phyloP scores from a whole-genome alignment of 2,329 filamentous ascomycete genomes.

The Stenocarpella maydis region DNA sequence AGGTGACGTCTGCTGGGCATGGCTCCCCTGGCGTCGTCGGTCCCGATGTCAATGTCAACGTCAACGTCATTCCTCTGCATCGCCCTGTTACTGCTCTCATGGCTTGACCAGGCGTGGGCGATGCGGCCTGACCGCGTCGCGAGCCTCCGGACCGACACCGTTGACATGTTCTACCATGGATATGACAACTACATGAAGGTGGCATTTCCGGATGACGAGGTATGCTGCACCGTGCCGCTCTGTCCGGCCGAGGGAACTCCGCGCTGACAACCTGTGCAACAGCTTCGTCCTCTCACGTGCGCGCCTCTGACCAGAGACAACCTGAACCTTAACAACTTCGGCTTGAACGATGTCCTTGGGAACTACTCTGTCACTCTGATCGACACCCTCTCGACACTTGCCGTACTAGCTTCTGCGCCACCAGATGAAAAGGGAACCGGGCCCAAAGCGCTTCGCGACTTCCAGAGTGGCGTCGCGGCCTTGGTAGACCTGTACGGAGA shows the following conservation, averaged over 20 bases:
- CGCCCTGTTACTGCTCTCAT: slow-evolving; percentile 48
- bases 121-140: slow-evolving; percentile 66
- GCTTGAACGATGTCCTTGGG: slow-evolving; percentile 92
- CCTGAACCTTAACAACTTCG: slow-evolving; percentile 79
- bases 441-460: slow-evolving; percentile 72
- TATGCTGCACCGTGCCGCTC: slow-evolving; percentile 42
- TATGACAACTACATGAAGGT: slow-evolving; percentile 94
- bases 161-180: slow-evolving; percentile 94
- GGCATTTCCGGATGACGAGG: slow-evolving; percentile 95
- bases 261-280: slow-evolving; percentile 28
- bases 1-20: slow-evolving; percentile 52
- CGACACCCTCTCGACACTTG: slow-evolving; percentile 92
- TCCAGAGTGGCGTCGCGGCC: slow-evolving; percentile 80
- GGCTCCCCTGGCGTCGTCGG: slow-evolving; percentile 34
- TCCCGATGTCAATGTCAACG: slow-evolving; percentile 5
- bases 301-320: slow-evolving; percentile 83
- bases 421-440: slow-evolving; percentile 61
- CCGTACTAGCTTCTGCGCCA: slow-evolving; percentile 84
- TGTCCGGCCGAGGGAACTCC: slow-evolving; percentile 30
- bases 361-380: slow-evolving; percentile 97
- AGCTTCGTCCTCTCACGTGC: slow-evolving; percentile 88
- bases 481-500: slow-evolving; percentile 89
- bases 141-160: slow-evolving; percentile 65
- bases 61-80: slow-evolving; percentile 37
- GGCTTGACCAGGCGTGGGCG: slow-evolving; percentile 50